Percentiles rank a stretch among this genome's conserved stretches.
Conservation (phyloP, 2,329 filamentous ascomycete genomes). For the Xylariaceae sp. region DNA sequence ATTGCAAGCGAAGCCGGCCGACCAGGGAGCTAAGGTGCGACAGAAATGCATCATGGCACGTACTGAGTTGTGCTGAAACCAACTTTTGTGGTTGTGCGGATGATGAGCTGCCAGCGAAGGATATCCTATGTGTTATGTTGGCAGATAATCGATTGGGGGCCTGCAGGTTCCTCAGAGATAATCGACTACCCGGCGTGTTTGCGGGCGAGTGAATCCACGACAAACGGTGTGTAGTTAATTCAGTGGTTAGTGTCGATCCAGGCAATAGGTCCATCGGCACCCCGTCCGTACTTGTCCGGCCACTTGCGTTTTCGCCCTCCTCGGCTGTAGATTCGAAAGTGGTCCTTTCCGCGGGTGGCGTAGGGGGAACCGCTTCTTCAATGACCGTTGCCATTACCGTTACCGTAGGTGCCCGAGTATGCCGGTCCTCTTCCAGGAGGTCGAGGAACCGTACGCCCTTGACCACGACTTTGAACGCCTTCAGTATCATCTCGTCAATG, state of each 20-base stretch:
- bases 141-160: slow-evolving; percentile 46
- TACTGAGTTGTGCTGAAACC: slow-evolving; percentile 74
- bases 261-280: slow-evolving; percentile 32
- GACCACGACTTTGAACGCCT: slow-evolving; percentile 90
- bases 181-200: slow-evolving; percentile 28
- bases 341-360: slow-evolving; percentile 55
- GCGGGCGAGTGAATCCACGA: slow-evolving; percentile 40
- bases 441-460: slow-evolving; percentile 87
- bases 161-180: slow-evolving; percentile 36
- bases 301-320: slow-evolving; percentile 36
- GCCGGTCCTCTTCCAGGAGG: slow-evolving; percentile 63
- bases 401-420: slow-evolving; percentile 45
- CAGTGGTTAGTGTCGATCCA: slow-evolving; percentile 35
- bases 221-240: slow-evolving; percentile 41
- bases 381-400: slow-evolving; percentile 55
- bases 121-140: slow-evolving; percentile 66
- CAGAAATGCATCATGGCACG: slow-evolving; percentile 80
- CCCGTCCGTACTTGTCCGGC: slow-evolving; percentile 33
- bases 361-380: slow-evolving; percentile 56
- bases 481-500: slow-evolving; percentile 87
- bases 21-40: slow-evolving; percentile 91
- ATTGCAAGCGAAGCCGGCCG: slow-evolving; percentile 80
- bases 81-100: slow-evolving; percentile 62
- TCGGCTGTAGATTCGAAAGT: slow-evolving; percentile 40
- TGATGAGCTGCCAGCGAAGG: slow-evolving; percentile 63